Conservation (phyloP, 257 asterid genomes). For the Nicotiana paniculata region DNA sequence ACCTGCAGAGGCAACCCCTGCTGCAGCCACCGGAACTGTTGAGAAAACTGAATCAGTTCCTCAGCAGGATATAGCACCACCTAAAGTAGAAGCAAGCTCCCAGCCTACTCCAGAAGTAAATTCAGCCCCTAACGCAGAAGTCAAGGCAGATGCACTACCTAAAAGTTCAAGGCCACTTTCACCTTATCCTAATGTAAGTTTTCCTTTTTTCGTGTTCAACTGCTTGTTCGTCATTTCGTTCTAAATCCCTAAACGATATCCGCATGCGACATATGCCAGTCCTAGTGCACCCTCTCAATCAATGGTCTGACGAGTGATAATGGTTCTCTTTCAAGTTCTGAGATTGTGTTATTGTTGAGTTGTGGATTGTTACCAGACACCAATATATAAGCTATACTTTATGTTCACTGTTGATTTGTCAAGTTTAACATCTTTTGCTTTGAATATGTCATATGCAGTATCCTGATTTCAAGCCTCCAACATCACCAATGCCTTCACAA, state of each 20-base stretch:
- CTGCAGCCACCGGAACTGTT: slow-evolving; percentile 20
- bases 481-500: slow-evolving; percentile 88
- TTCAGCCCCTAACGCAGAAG: slow-evolving; percentile 51
- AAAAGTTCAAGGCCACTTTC: slow-evolving; percentile 58
- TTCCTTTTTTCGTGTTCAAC: not conserved
- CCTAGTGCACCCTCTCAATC: not conserved
- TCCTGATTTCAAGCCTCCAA: slow-evolving; percentile 92
- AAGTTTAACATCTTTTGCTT: not conserved
- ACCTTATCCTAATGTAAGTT: slow-evolving; percentile 80
- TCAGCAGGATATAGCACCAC: slow-evolving; percentile 23
- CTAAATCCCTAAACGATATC: not conserved
- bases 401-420: not conserved
- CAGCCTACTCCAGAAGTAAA: slow-evolving; percentile 46
- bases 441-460: slow-evolving; percentile 44
- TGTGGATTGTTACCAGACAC: not conserved
- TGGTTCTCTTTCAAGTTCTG: not conserved
- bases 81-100: slow-evolving; percentile 35
- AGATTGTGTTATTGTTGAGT: not conserved
- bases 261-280: not conserved
- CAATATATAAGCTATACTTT: not conserved
- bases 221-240: not conserved
- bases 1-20: slow-evolving; percentile 39
- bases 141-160: slow-evolving; percentile 37
- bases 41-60: slow-evolving; percentile 35
- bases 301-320: not conserved